A percentile compares a stretch with the other conserved stretches of the same genome.
phyloP scores from a whole-genome alignment of 139 green algal species.

The Micromonas commoda region DNA sequence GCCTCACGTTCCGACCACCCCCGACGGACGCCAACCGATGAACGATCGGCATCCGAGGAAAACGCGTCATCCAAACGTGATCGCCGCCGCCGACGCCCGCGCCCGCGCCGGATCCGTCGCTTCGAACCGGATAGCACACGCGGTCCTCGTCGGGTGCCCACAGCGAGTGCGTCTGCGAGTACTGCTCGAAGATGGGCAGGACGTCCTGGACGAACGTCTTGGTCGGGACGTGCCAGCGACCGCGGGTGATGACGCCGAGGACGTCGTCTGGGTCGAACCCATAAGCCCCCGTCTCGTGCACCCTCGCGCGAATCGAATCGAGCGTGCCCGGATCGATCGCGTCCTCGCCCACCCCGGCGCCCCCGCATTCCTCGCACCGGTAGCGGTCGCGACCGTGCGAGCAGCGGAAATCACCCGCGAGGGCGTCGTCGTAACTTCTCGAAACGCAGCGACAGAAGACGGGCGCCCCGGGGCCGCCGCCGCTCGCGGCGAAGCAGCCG shows the following conservation, averaged over 20 bases:
- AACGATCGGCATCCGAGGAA: no score
- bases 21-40: no score
- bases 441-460: no score
- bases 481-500: no score
- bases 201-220: not conserved
- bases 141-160: not conserved
- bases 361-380: not conserved
- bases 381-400: not conserved
- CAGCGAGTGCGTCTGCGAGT: not conserved
- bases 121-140: not conserved
- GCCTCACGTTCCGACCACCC: no score
- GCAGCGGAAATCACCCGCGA: not conserved
- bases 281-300: not conserved
- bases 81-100: not conserved
- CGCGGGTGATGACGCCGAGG: not conserved
- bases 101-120: not conserved
- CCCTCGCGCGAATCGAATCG: not conserved
- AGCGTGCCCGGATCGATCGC: not conserved
- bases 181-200: not conserved
- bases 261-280: not conserved
- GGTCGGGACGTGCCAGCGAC: not conserved
- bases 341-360: not conserved
- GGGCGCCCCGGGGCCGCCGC: no score
- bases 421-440: not conserved
- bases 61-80: no score